Base-by-base conservation (phyloP, 2,329 filamentous ascomycete species). In the Penicillium rolfsii region DNA sequence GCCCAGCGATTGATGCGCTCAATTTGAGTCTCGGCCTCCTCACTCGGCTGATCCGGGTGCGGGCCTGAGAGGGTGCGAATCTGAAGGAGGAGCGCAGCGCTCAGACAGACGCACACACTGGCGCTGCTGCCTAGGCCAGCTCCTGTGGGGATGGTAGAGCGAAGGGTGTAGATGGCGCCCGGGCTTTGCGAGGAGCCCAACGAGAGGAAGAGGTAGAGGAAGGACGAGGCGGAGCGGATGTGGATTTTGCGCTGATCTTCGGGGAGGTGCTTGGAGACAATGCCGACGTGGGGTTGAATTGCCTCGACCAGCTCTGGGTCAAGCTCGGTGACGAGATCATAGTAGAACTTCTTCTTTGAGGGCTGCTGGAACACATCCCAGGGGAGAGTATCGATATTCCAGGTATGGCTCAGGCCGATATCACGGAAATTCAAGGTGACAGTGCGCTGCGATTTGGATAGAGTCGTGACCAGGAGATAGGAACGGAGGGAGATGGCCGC, bases 1-100 rank as follows among this genome's bases (percentile, higher is more conserved):
- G 95, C 93, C 95, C 96, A 99, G 63, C 91, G 86, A 77, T 99
- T 99, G 79, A 99, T 97, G 65, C 94, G 88, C 79, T 98, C 93
- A 33, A 98, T 85, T 74, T 99, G 94, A 46, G 93, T 79, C 61
- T 91, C 88, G n/a, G 91, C 91, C 79, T 99, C 95, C 57, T 92
- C 88, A 0, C 87, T 79, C 4, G 93, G 91, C 76, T 98, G 94
- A 70, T 98, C 94, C 0, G 91, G 91, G 73, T 98, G 94, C 1
- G 95, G 95, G 0, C 93, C 93, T 1, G 92, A 90, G 5, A 99
- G 83, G 2, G 93, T 91, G 55, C 93, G 89, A 64, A 96, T 89
- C 76, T 98, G 95, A 58, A 96, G 82, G 12, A 98, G 84, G 16
- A 99, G 84, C 1, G 94, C 93, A 0, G 91, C 84, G 52, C 92